Base-by-base conservation (phyloP, 768 basidiomycete species). In the Pisolithus orientalis region DNA sequence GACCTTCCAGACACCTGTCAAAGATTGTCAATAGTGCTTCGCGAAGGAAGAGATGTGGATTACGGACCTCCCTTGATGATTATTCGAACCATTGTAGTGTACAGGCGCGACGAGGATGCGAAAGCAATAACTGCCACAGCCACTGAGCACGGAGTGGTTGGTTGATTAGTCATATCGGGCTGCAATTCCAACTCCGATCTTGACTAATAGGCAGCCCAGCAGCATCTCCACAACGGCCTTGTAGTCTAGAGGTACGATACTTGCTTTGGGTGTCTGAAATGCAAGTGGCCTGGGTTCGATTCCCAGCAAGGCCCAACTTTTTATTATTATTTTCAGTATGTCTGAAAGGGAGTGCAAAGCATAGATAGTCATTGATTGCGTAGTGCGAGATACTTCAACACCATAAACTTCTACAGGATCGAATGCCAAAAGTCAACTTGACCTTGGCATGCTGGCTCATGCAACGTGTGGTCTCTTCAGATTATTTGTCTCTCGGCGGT, bases 41-140 rank as follows among this genome's bases (percentile, higher is more conserved):
- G 1, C 9, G n/a, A 37, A 16, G 16, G 24, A 17, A 51, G 34
- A 8, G 32, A 49, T 4, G 46, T 16, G 1, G 29, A 13, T 9
- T 46, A 72, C 82, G 52, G 55, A 78, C 86, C 90, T 77, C 88
- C 90, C 78, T 93, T 93, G 69, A 92, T 92, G 65, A 93, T 91
- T 32, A 90, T 92, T 66, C 90, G 80, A 62, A 88, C 87, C 90
- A 92, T 93, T 45, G 13, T 49, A 28, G n/a, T 49, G 47, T 49
- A 49, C 47, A 24, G 25, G 11, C 13, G 25, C 10, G 44, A 43
- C 27, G 28, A 45, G 5, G 43, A 6, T 24, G 43, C 21, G 14
- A 24, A 14, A 44, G 14, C 14, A 14, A n/a, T 14, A n/a, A 40
- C 13, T 40, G 39, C 6, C n/a, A 40, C 11, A 40, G 39, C 13